Percentiles rank a stretch among this genome's conserved stretches.
These are phyloP conservation scores for Neurospora tetrasperma DNA, from an alignment of 495 filamentous ascomycete genomes.

Conservation along the genomic window DNA sequence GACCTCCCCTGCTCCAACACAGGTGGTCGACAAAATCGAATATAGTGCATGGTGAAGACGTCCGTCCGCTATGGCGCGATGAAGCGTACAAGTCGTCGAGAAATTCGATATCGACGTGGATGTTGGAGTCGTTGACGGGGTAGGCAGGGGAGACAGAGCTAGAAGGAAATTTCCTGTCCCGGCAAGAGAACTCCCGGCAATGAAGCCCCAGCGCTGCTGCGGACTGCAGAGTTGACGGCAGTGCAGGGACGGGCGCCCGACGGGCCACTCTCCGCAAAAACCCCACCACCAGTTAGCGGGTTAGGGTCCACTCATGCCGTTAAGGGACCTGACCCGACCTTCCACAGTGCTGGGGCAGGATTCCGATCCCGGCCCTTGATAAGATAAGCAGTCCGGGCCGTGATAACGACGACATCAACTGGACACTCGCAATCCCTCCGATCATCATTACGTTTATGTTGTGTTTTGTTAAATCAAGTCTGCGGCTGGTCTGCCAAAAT, in stretches of 20 bases:
- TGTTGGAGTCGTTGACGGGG: neutral
- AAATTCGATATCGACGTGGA: neutral
- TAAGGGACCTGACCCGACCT: neutral
- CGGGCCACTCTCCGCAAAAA: neutral
- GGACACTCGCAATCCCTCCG: neutral
- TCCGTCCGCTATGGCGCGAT: neutral
- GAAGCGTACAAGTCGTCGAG: neutral
- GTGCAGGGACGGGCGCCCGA: neutral
- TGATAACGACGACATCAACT: neutral
- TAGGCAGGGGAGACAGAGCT: neutral
- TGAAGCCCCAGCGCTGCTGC: neutral
- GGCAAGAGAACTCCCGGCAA: neutral
- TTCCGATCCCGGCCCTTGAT: neutral
- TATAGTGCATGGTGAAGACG: conserved; percentile 51
- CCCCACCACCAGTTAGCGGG: neutral
- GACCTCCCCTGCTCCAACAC: conserved; percentile 28
- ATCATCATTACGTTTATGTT: neutral
- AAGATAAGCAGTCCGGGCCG: neutral
- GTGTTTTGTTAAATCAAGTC: neutral
- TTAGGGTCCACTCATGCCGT: neutral
- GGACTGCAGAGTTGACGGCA: neutral
- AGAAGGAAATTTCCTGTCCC: neutral
- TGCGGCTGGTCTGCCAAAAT: neutral
- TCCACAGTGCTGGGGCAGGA: too few relatives aligned
- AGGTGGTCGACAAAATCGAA: conserved; percentile 63